These are phyloP conservation scores for Sugiyamaella sp. DNA, from an alignment of 1,139 yeast species.

Conservation along the genomic window DNA sequence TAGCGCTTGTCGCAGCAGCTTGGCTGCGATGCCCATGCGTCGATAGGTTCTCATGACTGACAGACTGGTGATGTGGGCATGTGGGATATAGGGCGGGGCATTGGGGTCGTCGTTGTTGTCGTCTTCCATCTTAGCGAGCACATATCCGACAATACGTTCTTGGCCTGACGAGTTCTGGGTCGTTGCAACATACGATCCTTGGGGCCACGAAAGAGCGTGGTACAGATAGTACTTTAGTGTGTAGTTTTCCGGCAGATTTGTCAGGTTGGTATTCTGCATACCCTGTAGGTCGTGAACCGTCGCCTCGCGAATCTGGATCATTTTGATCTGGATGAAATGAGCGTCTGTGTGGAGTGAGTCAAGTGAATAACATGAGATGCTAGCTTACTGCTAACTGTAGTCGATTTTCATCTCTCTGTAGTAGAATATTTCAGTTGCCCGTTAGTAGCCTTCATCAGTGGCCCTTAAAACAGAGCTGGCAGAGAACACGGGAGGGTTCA, in stretches of 20 bases:
- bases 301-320: slow-evolving; percentile 84
- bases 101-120: slow-evolving; percentile 37
- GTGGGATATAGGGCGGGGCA: slow-evolving; percentile 65
- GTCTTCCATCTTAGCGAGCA: slow-evolving; percentile 95
- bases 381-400: too few species aligned
- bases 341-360: background rate
- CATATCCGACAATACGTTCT: slow-evolving; percentile 91
- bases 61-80: slow-evolving; percentile 92
- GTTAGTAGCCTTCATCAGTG: too few species aligned
- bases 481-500: too few species aligned
- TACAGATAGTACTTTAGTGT: slow-evolving; percentile 90
- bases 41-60: slow-evolving; percentile 96
- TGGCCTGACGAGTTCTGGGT: slow-evolving; percentile 52
- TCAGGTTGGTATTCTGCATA: slow-evolving; percentile 94
- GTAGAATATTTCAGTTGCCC: background rate
- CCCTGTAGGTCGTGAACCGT: slow-evolving; percentile 85
- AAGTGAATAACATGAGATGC: background rate
- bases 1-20: slow-evolving; percentile 78
- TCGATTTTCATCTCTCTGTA: background rate
- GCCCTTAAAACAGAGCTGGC: too few species aligned
- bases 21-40: slow-evolving; percentile 93
- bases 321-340: background rate
- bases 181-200: slow-evolving; percentile 93
- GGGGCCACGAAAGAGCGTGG: slow-evolving; percentile 96
- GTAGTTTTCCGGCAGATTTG: slow-evolving; percentile 93